Evolutionary conservation across 2,329 filamentous ascomycete genomes (phyloP).

Genomic region (Amesomyces nigricolor): DNA sequence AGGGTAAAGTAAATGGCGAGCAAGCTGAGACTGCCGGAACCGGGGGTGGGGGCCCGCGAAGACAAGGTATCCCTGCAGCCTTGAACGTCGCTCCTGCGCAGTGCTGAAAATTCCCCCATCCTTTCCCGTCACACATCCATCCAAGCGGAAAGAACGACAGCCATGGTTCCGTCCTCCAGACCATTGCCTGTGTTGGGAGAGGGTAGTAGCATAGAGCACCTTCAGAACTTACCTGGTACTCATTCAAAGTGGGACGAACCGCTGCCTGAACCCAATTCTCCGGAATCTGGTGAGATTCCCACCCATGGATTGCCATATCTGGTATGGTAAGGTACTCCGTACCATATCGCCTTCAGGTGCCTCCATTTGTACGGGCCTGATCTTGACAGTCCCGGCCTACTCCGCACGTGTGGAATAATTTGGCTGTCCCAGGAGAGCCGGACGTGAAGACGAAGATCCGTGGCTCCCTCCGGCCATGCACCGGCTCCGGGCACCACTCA

Average conservation of each 20-base stretch:
- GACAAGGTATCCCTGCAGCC: not conserved
- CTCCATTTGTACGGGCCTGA: not conserved
- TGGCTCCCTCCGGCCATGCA: constrained; percentile 1
- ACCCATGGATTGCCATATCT: too few species aligned
- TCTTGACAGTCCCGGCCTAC: not conserved
- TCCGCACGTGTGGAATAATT: too few species aligned
- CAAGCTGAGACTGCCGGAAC: constrained; percentile 17
- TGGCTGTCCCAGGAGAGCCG: too few species aligned
- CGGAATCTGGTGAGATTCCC: not conserved
- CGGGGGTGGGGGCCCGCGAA: constrained; percentile 8
- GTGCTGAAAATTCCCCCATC: too few species aligned
- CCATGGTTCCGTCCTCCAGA: not conserved
- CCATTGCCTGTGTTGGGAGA: not conserved
- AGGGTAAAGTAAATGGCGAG: constrained; percentile 3
- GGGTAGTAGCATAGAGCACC: not conserved
- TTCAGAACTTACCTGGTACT: not conserved
- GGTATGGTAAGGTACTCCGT: too few species aligned
- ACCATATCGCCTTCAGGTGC: too few species aligned
- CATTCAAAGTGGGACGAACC: not conserved
- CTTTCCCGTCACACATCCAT: not conserved
- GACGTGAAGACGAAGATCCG: too few species aligned
- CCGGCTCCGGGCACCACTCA: constrained; percentile 26
- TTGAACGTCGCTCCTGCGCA: too few species aligned
- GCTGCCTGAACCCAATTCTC: constrained; percentile 11
- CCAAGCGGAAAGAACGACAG: not conserved